A percentile compares a stretch with the other conserved stretches of the same genome.
These are phyloP conservation scores for Logfia minima DNA, from an alignment of 129 eudicot genomes.

Conservation along the genomic window DNA sequence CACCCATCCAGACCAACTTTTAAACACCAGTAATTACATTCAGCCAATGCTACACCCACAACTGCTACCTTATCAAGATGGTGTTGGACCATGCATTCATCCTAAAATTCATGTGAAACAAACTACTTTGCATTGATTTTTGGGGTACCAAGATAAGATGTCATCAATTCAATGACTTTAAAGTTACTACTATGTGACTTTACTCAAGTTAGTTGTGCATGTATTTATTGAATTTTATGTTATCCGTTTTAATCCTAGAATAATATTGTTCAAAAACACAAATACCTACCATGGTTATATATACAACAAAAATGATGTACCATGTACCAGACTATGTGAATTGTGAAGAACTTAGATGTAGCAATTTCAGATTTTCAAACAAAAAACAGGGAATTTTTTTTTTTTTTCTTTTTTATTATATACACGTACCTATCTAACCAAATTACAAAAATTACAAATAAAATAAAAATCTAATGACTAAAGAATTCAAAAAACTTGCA, in stretches of 20 bases:
- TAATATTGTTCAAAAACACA: neutral
- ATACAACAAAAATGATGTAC: too few species aligned
- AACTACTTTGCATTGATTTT: slow-evolving; percentile 21
- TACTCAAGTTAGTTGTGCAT: slow-evolving; percentile 23
- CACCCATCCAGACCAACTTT: neutral
- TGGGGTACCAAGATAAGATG: slow-evolving; percentile 10
- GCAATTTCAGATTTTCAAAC: neutral
- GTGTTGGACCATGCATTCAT: neutral
- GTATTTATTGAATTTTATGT: slow-evolving; percentile 12
- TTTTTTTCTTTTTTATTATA: neutral
- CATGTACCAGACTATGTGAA: too few species aligned
- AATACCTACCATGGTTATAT: too few species aligned
- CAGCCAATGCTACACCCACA: neutral
- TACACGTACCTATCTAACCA: neutral
- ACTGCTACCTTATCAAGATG: neutral
- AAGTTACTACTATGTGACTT: slow-evolving; percentile 12
- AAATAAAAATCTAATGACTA: neutral
- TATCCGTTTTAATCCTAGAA: neutral
- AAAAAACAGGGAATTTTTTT: neutral
- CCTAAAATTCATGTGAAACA: slow-evolving; percentile 2
- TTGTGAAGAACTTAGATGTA: neutral
- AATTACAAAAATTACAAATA: neutral
- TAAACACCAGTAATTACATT: neutral
- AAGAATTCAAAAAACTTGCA: neutral
- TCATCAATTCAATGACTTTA: slow-evolving; percentile 11